phyloP scores from a whole-genome alignment of 2,329 filamentous ascomycete species.

The Tothia fuscella region DNA sequence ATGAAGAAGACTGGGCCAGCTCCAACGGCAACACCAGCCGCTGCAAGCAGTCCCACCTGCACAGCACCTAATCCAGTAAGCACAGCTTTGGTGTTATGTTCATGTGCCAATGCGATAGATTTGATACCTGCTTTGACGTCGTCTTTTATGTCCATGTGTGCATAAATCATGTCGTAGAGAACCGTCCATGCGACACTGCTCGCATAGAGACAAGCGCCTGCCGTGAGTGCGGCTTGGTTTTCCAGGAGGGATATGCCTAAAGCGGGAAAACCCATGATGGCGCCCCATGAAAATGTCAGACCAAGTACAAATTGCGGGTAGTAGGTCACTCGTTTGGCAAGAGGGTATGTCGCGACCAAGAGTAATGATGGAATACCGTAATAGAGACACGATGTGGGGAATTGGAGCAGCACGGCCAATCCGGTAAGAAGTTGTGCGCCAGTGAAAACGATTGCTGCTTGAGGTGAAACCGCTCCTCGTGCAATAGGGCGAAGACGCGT shows the following conservation, averaged over 20 bases:
- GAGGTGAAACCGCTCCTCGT: constrained; percentile 60
- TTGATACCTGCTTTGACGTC: constrained; percentile 81
- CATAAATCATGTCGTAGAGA: constrained; percentile 87
- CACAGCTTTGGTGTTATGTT: constrained; percentile 63
- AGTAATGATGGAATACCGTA: constrained; percentile 66
- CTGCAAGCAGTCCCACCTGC: constrained; percentile 58
- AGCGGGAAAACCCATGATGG: constrained; percentile 77
- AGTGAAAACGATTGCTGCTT: constrained; percentile 61
- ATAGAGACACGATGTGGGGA: constrained; percentile 58
- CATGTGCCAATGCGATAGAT: constrained; percentile 72
- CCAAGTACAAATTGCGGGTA: constrained; percentile 79
- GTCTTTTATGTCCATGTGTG: constrained; percentile 82
- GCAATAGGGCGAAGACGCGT: constrained; percentile 73
- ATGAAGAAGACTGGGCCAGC: constrained; percentile 47
- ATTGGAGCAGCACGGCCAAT: constrained; percentile 62
- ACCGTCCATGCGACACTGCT: constrained; percentile 81
- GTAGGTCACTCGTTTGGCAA: constrained; percentile 76
- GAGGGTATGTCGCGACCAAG: constrained; percentile 63
- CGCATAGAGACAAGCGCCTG: constrained; percentile 58
- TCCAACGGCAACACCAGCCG: constrained; percentile 52
- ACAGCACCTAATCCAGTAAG: constrained; percentile 56
- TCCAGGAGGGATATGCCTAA: constrained; percentile 64
- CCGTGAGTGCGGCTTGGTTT: constrained; percentile 48
- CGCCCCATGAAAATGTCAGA: constrained; percentile 79
- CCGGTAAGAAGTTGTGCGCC: constrained; percentile 63